Evolutionary conservation across 495 filamentous ascomycete genomes (phyloP), one percentile per base, ranked within the genome.

Genomic region (Mycothermus thermophilus): DNA sequence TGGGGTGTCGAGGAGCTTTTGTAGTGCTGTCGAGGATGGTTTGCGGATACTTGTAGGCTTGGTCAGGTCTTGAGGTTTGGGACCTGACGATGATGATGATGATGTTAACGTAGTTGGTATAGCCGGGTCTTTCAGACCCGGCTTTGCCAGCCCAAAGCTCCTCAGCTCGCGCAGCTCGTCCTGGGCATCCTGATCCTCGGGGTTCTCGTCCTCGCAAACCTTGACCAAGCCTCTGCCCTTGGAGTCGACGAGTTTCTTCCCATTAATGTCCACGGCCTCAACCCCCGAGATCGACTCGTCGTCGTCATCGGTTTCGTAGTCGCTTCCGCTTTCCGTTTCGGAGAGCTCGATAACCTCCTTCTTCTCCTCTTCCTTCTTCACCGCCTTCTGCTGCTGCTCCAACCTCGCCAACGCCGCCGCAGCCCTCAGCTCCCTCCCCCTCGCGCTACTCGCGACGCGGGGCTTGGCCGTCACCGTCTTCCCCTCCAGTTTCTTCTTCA

Each of bases 381-480:
- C 56, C 41, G 57, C 48, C 38, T 71, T 65, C 54, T 66, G 65
- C 36, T 58, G 55, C 30, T 64, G 52, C 20, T 80, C 78, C 34
- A 87, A 82, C 41, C 82, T 69, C 13, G 76, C 79, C 40, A 87
- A 43, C 4, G 82, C 82, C 26, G 82, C 82, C 10, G 76, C 80
- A 17, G 80, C 82, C 41, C 82, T 63, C 11, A 88, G 53, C 32
- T 88, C 82, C 38, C 82, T 58, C 1, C 82, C 83, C 34, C 82
- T 57, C 20, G 64, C 65, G 45, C 79, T 84, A 10, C 60, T 60
- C 6, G 82, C 82, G 10, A 86, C 77, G 37, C 74, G 65, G 0
- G 82, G 82, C 42, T 81, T 85, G 7, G 62, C 67, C 24, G 62
- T 61, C 3, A 60, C 48, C 21, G 51, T 63, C 41, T 69, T 75